A percentile compares a stretch with the other conserved stretches of the same genome.
Conservation (phyloP, 352 stramenopile genomes). For the Globisporangium cederbergense region DNA sequence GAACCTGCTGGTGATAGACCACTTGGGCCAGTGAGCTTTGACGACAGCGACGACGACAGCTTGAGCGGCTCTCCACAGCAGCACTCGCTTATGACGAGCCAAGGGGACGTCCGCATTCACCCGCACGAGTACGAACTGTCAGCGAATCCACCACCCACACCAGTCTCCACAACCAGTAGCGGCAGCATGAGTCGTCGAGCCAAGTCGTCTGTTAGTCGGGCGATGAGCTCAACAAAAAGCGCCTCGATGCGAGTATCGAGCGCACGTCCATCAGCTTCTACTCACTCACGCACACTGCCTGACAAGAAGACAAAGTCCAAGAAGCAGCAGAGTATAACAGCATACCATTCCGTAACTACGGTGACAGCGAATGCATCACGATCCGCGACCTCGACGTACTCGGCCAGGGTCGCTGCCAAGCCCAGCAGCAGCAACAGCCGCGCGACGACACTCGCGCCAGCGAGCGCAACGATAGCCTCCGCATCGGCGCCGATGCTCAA, state of each 20-base stretch:
- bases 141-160: background rate
- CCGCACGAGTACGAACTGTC: conserved; percentile 2
- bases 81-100: conserved; percentile 4
- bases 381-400: conserved; percentile 1
- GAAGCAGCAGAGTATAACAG: background rate
- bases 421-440: conserved; percentile 14
- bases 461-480: background rate
- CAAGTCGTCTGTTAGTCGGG: background rate
- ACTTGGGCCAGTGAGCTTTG: background rate
- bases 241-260: background rate
- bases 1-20: background rate
- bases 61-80: background rate
- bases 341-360: background rate
- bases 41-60: conserved; percentile 10
- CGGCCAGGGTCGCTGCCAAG: conserved; percentile 13
- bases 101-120: background rate
- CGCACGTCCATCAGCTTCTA: background rate
- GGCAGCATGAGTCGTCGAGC: conserved; percentile 5
- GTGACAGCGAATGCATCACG: background rate
- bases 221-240: background rate
- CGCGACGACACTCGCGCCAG: conserved; percentile 15
- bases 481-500: conserved; percentile 30
- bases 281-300: conserved; percentile 1
- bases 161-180: conserved; percentile 1
- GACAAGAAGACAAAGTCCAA: conserved; percentile 14